These are phyloP conservation scores for Margaritispora aquatica DNA, from an alignment of 495 filamentous ascomycete genomes.

Conservation along the genomic window DNA sequence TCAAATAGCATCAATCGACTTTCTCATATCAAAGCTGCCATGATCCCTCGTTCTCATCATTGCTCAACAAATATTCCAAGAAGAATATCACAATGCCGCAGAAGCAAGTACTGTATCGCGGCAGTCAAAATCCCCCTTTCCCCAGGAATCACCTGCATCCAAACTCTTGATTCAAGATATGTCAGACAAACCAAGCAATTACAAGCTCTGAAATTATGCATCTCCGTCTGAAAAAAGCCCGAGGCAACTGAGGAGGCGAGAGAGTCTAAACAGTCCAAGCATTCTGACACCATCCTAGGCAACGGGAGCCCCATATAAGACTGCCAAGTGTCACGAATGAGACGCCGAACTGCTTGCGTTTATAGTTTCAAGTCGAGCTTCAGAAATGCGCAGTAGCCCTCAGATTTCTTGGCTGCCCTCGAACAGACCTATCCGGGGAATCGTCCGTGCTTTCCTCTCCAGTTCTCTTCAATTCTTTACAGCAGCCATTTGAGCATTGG, in stretches of 20 bases:
- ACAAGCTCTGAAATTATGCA: background rate
- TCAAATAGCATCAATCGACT: too few relatives aligned
- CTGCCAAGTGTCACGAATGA: conserved; percentile 8
- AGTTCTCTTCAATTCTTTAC: background rate
- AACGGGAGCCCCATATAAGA: background rate
- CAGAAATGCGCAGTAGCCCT: background rate
- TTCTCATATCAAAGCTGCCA: too few relatives aligned
- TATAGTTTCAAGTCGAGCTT: conserved; percentile 3
- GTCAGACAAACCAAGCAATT: background rate
- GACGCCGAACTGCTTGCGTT: background rate
- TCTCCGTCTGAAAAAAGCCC: background rate
- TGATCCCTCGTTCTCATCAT: too few relatives aligned
- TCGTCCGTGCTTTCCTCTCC: background rate
- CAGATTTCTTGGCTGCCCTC: conserved; percentile 1
- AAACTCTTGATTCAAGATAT: background rate
- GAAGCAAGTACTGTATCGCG: too few relatives aligned
- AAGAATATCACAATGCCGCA: too few relatives aligned
- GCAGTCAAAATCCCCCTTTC: too few relatives aligned
- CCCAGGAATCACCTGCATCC: background rate
- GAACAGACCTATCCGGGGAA: background rate
- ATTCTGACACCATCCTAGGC: too few relatives aligned
- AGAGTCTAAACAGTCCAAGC: too few relatives aligned
- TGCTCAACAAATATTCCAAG: too few relatives aligned
- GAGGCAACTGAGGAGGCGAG: too few relatives aligned
- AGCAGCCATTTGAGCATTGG: background rate